These are phyloP conservation scores for Gillenia trifoliata DNA, from an alignment of 306 rosid species.

Conservation along the genomic window DNA sequence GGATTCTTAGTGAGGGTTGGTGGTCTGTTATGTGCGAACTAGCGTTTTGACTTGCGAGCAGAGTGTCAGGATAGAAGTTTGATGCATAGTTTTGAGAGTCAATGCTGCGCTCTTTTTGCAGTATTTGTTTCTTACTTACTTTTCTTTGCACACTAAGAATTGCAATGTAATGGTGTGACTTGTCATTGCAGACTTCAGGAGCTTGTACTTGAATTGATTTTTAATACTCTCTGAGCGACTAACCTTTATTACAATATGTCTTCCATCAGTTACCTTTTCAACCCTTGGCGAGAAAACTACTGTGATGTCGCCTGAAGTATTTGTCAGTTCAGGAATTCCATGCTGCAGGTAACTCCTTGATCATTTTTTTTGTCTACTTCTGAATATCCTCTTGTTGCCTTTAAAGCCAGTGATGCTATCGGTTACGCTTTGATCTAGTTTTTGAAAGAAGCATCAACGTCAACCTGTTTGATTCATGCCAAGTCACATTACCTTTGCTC, in stretches of 20 bases:
- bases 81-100: neutral
- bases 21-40: no score
- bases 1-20: slow-evolving; percentile 5
- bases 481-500: neutral
- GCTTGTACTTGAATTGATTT: slow-evolving; percentile 17
- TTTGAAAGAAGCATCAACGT: neutral
- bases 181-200: neutral
- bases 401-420: slow-evolving; percentile 14
- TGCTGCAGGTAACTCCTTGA: slow-evolving; percentile 80
- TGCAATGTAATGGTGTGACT: neutral
- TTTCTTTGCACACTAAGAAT: neutral
- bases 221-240: slow-evolving; percentile 9
- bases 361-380: slow-evolving; percentile 14
- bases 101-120: neutral
- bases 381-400: slow-evolving; percentile 16
- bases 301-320: slow-evolving; percentile 95
- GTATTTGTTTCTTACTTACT: neutral
- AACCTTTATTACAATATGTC: slow-evolving; percentile 14
- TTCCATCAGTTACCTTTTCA: slow-evolving; percentile 76
- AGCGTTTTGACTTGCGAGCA: neutral
- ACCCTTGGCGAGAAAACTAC: slow-evolving; percentile 96
- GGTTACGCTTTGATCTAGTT: slow-evolving; percentile 16
- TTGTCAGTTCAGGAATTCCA: slow-evolving; percentile 81
- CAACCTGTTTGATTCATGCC: neutral
- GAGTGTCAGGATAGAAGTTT: neutral